Evolutionary conservation across 2,329 filamentous ascomycete species (phyloP).

Genomic region (Periconia sp.): DNA sequence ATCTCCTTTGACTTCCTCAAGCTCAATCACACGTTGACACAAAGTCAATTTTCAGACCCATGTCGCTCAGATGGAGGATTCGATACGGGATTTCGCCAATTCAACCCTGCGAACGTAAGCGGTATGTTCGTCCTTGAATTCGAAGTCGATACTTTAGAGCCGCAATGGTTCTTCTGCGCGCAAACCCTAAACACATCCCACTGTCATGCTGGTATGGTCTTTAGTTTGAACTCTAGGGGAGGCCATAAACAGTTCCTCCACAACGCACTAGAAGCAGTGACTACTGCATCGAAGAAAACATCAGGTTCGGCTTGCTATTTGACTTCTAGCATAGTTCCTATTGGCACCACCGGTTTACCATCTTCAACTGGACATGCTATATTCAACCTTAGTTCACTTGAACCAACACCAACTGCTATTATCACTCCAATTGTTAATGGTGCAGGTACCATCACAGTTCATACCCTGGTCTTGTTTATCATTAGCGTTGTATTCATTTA

Average conservation of each 20-base stretch:
- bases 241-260: constrained; percentile 12
- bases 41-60: constrained; percentile 10
- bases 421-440: too few species aligned
- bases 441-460: too few species aligned
- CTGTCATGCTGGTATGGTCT: constrained; percentile 18
- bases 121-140: constrained; percentile 12
- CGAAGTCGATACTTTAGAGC: constrained; percentile 8
- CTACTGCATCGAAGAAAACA: not conserved
- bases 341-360: too few species aligned
- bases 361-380: too few species aligned
- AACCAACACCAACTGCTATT: too few species aligned
- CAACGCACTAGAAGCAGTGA: constrained; percentile 9
- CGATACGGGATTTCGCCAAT: constrained; percentile 10
- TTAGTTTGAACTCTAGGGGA: constrained; percentile 16
- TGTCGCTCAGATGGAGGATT: constrained; percentile 8
- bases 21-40: constrained; percentile 18
- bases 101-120: constrained; percentile 15
- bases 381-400: too few species aligned
- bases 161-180: constrained; percentile 21
- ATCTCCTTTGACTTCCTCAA: constrained; percentile 18
- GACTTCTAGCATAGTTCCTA: too few species aligned
- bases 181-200: constrained; percentile 10
- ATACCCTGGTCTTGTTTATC: too few species aligned
- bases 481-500: too few species aligned
- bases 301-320: not conserved